Evolutionary conservation across 345 rosid species (phyloP), one percentile per base, ranked within the genome.

Genomic region (Eutrema yunnanense): DNA sequence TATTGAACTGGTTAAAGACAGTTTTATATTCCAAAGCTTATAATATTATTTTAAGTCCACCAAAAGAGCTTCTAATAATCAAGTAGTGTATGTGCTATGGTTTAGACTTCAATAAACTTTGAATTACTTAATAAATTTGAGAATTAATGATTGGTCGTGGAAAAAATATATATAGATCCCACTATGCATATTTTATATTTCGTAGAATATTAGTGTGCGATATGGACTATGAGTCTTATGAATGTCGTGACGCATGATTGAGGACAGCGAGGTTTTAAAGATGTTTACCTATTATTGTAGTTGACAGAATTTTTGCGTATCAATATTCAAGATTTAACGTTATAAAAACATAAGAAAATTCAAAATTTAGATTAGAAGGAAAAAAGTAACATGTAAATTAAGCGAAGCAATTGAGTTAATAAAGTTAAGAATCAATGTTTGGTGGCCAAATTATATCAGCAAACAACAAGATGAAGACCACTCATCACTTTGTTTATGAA

Each of bases 391-490:
- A 34, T 33, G 69, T 46, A 47, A 9, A 64, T 16, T 3, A 34
- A 63, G 2, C 55, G 22, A 54, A 54, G 56, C n/a, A 38, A n/a
- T 63, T 34, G 37, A n/a, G 22, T 55, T 55, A 2, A 55, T 14
- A 7, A 64, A 37, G 38, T 9, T 6, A 40, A 8, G 36, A 41
- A 73, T 65, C 66, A 66, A 66, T 58, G 61, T 74, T 66, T 66
- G 73, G 78, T 74, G 49, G 61, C 67, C 61, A 74, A 74, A 65
- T 66, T 22, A 66, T 40, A 66, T 40, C 53, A 66, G 54, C 62
- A 57, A 66, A 49, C 37, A 56, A 49, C 27, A 40, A 27, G 72
- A 74, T 57, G 36, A 66, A 38, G 46, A 58, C 9, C 61, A 58
- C 57, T 13, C 53, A 73, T 59, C 38, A 42, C 36, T 42, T 46